phyloP scores from a whole-genome alignment of 1,139 yeast species.

The Ogataea hybrid region DNA sequence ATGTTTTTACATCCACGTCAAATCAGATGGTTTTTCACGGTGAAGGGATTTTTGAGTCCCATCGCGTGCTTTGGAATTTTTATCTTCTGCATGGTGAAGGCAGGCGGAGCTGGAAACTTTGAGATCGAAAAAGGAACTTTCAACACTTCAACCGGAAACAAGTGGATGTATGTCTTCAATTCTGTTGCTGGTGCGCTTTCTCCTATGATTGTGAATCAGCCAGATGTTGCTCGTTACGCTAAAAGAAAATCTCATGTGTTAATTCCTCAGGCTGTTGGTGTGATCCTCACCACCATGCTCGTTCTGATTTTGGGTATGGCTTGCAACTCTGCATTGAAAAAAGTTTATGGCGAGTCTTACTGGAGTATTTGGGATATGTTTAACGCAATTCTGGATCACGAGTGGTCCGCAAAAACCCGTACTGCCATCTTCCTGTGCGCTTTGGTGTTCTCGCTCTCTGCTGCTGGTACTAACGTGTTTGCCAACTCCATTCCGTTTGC shows the following conservation, averaged over 20 bases:
- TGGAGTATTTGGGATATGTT: slow-evolving; percentile 32
- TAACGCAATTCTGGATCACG: slow-evolving; percentile 25
- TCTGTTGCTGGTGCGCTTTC: slow-evolving; percentile 43
- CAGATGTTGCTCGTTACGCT: slow-evolving; percentile 38
- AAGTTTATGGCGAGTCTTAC: slow-evolving; percentile 27
- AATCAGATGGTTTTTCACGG: slow-evolving; percentile 37
- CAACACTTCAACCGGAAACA: slow-evolving; percentile 38
- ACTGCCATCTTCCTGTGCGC: slow-evolving; percentile 49
- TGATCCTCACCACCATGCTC: slow-evolving; percentile 26
- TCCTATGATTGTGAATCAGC: slow-evolving; percentile 36
- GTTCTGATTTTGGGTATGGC: slow-evolving; percentile 28
- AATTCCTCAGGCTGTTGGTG: slow-evolving; percentile 27
- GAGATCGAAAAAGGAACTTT: slow-evolving; percentile 28
- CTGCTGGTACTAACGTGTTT: slow-evolving; percentile 46
- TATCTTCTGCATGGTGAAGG: slow-evolving; percentile 27
- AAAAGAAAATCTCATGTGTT: slow-evolving; percentile 34
- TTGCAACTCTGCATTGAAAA: slow-evolving; percentile 26
- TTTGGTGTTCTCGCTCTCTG: slow-evolving; percentile 44
- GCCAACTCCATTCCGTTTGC: slow-evolving; percentile 55
- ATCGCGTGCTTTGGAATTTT: slow-evolving; percentile 42
- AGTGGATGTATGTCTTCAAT: slow-evolving; percentile 42
- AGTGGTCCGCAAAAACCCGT: slow-evolving; percentile 41
- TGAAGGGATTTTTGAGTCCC: slow-evolving; percentile 39
- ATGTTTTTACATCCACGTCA: slow-evolving; percentile 33
- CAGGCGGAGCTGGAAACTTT: slow-evolving; percentile 41